Evolutionary conservation across 352 stramenopile species (phyloP), one percentile per base, ranked within the genome.

Genomic region (Hyaloperonospora brassicae): DNA sequence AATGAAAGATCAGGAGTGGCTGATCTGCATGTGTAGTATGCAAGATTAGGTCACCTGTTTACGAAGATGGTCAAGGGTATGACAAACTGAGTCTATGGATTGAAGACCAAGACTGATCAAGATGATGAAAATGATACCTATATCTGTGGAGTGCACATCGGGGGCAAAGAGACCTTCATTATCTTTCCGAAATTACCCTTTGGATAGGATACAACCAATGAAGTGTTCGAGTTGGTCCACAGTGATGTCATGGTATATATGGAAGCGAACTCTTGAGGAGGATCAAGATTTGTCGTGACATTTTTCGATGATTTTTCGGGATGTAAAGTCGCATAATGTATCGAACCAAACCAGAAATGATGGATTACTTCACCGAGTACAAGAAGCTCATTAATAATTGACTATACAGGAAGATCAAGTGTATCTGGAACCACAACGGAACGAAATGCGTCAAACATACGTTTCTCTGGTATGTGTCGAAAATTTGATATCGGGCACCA

Each of bases 291-390:
- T 5, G 43, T 59, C 0, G 6, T 59, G 2, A 54, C 59, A 11
- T 69, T 64, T 43, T 52, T 74, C 12, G 52, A 71, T 13, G 58
- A 70, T 36, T 63, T 45, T 7, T 30, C 59, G 51, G 44, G 61
- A n/a, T 47, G 58, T 41, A 38, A 54, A 10, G 44, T 23, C 7
- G 50, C 57, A 1, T 70, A 70, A 22, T 61, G 60, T 8, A 12
- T 61, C 50, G 31, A 11, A 42, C n/a, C 22, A 73, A 73, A 12
- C 60, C 53, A 0, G 51, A 68, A 40, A 10, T 42, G 36, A 42
- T 21, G 36, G 36, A 42, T 42, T 5, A 10, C 36, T 42, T 42
- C 9, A 5, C 14, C 36, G 36, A 42, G 9, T 42, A 42, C 36
- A 42, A 42, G 10, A 12, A 4, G 14, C 36, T 31, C 3, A 31